A percentile compares a stretch with the other conserved stretches of the same genome.
Conservation (phyloP, 225 moss, liverwort and hornwort genomes). For the Bryum argenteum region DNA sequence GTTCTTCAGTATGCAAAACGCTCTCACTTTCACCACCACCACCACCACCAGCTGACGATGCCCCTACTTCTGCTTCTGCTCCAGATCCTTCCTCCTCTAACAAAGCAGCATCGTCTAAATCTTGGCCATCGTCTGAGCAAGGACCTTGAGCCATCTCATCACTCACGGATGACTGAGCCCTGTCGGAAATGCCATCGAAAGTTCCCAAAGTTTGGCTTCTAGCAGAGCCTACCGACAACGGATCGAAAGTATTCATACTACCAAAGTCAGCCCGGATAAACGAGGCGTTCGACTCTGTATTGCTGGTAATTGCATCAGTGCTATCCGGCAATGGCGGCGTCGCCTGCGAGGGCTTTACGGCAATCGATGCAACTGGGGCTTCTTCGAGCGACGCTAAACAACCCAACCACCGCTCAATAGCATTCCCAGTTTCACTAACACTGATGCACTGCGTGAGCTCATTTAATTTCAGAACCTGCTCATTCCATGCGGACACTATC, state of each 20-base stretch:
- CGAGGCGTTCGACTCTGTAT: conserved; percentile 20
- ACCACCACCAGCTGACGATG: conserved; percentile 13
- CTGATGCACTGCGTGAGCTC: conserved; percentile 60
- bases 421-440: conserved; percentile 51
- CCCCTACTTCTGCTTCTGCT: conserved; percentile 9
- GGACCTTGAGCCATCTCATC: conserved; percentile 13
- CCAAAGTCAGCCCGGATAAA: conserved; percentile 19
- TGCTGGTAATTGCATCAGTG: conserved; percentile 7
- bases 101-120: conserved; percentile 11
- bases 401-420: conserved; percentile 61
- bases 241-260: conserved; percentile 39
- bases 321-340: background rate
- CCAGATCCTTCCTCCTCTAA: conserved; percentile 18
- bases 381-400: conserved; percentile 52
- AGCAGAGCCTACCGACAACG: conserved; percentile 23
- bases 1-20: background rate
- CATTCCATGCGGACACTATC: conserved; percentile 50
- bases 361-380: background rate
- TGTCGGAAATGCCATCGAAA: conserved; percentile 14
- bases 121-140: conserved; percentile 2
- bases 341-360: conserved; percentile 28
- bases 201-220: background rate
- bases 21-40: conserved; percentile 13
- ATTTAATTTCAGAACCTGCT: conserved; percentile 55
- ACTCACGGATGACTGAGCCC: background rate